phyloP scores from a whole-genome alignment of 306 rosid species.

The Bauhinia variegata region DNA sequence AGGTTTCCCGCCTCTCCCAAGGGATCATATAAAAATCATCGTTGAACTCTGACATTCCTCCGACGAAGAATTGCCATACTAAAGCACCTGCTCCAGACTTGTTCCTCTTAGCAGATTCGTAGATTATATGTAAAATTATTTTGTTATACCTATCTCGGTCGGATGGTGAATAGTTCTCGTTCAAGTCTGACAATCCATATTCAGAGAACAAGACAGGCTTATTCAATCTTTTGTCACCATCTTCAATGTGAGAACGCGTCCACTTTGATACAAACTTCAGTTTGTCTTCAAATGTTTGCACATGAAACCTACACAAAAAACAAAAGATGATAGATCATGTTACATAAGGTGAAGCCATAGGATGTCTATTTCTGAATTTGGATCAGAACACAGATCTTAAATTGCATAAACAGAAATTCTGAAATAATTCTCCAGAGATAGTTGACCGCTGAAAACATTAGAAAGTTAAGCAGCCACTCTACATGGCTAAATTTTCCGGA shows the following conservation, averaged over 20 bases:
- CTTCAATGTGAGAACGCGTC: constrained; percentile 96
- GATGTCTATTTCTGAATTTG: constrained; percentile 6
- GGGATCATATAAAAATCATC: constrained; percentile 92
- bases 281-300: constrained; percentile 64
- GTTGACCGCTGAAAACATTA: constrained; percentile 27
- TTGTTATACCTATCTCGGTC: constrained; percentile 64
- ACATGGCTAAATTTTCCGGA: background rate
- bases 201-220: constrained; percentile 91
- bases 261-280: constrained; percentile 80
- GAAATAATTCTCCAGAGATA: constrained; percentile 2
- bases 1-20: constrained; percentile 58
- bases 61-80: constrained; percentile 85
- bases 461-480: constrained; percentile 37
- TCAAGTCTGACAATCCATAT: constrained; percentile 71
- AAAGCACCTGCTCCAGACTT: constrained; percentile 85
- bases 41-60: constrained; percentile 71
- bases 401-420: constrained; percentile 28
- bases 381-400: background rate
- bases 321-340: background rate
- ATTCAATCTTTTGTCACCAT: constrained; percentile 74
- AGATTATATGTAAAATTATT: constrained; percentile 55
- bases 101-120: constrained; percentile 77
- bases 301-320: constrained; percentile 14
- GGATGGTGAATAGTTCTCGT: constrained; percentile 53
- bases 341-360: background rate